Conservation (phyloP, 139 green algal species). For the Chlorella sp. region DNA sequence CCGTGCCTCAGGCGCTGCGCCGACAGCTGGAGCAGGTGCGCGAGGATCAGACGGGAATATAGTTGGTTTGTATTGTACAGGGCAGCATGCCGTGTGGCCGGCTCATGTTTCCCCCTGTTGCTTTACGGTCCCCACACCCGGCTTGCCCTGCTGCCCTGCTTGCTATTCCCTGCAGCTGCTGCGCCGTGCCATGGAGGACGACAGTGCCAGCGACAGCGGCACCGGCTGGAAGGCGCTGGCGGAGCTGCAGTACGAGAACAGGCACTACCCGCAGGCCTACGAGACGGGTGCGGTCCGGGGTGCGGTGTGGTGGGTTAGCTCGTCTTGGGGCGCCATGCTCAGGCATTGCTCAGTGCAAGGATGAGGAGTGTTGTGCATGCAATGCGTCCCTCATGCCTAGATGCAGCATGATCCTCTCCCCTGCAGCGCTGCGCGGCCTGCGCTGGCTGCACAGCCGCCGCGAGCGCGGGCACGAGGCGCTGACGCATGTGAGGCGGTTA, state of each 20-base stretch:
- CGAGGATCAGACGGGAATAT: not conserved
- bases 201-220: slow-evolving; percentile 38
- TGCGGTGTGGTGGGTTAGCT: too few species aligned
- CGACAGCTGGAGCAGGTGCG: slow-evolving; percentile 27
- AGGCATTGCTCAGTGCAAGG: too few species aligned
- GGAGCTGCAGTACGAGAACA: slow-evolving; percentile 73
- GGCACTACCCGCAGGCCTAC: slow-evolving; percentile 45
- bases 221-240: slow-evolving; percentile 66
- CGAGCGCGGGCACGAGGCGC: slow-evolving; percentile 59
- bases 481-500: slow-evolving; percentile 57
- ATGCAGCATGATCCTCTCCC: not conserved
- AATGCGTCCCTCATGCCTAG: too few species aligned
- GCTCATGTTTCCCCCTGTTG: too few species aligned
- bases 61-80: not conserved
- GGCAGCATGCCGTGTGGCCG: too few species aligned
- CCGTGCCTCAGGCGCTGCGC: slow-evolving; percentile 40
- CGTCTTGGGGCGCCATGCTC: too few species aligned
- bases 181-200: slow-evolving; percentile 45
- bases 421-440: slow-evolving; percentile 36
- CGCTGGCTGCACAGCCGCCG: slow-evolving; percentile 43
- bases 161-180: slow-evolving; percentile 22
- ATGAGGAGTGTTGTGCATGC: too few species aligned
- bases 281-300: slow-evolving; percentile 23
- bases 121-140: too few species aligned
- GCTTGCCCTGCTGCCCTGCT: too few species aligned